phyloP scores from a whole-genome alignment of 306 rosid genomes.

The Cercis canadensis region DNA sequence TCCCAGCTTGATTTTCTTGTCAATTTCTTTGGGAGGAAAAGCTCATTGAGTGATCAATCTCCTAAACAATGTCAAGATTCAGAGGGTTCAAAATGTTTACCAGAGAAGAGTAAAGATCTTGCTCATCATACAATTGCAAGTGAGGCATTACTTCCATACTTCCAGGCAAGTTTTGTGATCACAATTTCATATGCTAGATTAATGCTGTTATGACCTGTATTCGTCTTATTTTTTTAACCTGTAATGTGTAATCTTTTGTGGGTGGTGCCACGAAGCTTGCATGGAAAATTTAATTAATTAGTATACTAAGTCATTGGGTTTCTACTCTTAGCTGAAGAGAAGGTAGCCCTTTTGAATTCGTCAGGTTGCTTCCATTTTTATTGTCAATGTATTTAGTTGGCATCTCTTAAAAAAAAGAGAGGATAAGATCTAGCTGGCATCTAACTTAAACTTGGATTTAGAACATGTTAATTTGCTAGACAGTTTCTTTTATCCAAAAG shows the following conservation, averaged over 20 bases:
- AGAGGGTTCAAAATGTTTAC: slow-evolving; percentile 62
- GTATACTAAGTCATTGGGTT: not conserved
- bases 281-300: slow-evolving; percentile 18
- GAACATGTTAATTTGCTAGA: slow-evolving; percentile 23
- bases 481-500: too few relatives aligned
- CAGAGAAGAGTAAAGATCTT: slow-evolving; percentile 41
- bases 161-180: slow-evolving; percentile 71
- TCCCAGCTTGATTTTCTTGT: slow-evolving; percentile 85
- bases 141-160: slow-evolving; percentile 96
- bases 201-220: not conserved
- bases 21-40: slow-evolving; percentile 73
- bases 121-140: slow-evolving; percentile 52
- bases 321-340: slow-evolving; percentile 1
- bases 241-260: not conserved
- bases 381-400: too few relatives aligned
- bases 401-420: too few relatives aligned
- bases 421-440: slow-evolving; percentile 2
- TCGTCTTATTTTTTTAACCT: not conserved
- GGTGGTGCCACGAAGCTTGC: slow-evolving; percentile 8
- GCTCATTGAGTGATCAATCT: slow-evolving; percentile 56
- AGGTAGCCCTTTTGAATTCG: slow-evolving; percentile 11
- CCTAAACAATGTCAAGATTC: slow-evolving; percentile 55
- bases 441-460: slow-evolving; percentile 23
- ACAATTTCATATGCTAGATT: slow-evolving; percentile 11
- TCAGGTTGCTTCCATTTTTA: slow-evolving; percentile 26